Base-by-base conservation (phyloP, 202 grass and related monocot species). In the Saccharum hybrid region DNA sequence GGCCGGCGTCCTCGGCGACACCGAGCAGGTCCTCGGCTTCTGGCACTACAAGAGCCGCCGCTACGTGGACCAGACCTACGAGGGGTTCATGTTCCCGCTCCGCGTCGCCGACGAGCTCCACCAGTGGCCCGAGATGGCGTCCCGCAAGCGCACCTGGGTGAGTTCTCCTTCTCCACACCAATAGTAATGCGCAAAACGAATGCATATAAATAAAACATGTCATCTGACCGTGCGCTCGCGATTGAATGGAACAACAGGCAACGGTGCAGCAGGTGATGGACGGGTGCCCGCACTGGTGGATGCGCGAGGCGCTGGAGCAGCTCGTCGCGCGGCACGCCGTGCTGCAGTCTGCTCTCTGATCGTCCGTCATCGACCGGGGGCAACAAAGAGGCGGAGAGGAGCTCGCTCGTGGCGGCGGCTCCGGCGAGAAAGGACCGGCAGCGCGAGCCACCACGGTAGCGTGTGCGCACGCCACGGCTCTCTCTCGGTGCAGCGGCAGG, bases 31-130 rank as follows among this genome's bases (percentile, higher is more conserved):
- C 52, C 90, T 95, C 31, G 96, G 96, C 10, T 66, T 57, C 62
- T 98, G 90, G 88, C 88, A 75, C 68, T 98, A 98, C 86, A 64
- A 91, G 83, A 98, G 96, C 85, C 94, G 88, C 65, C 87, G 92
- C 36, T 92, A 90, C 81, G 67, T 62, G 2, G 77, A 91, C 64
- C 45, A 63, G 70, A 86, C 80, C 51, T 89, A 95, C 64, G 89
- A 98, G 82, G 92, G 89, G 18, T 66, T 88, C 87, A 92, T 98
- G 96, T 98, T 90, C 77, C 92, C 88, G 4, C 83, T 98, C 59
- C 86, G 83, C 39, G 96, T 98, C 79, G 90, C 93, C 43, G 64
- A 91, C 48, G 85, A 92, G 80, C 90, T 95, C 52, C 57, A 26
- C 37, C 87, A 89, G 77, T 98, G 96, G 96, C 96, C 96, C 8